A percentile compares a stretch with the other conserved stretches of the same genome.
These are phyloP conservation scores for Oryza australiensis DNA, from an alignment of 176 grass and related monocot genomes.

Conservation along the genomic window DNA sequence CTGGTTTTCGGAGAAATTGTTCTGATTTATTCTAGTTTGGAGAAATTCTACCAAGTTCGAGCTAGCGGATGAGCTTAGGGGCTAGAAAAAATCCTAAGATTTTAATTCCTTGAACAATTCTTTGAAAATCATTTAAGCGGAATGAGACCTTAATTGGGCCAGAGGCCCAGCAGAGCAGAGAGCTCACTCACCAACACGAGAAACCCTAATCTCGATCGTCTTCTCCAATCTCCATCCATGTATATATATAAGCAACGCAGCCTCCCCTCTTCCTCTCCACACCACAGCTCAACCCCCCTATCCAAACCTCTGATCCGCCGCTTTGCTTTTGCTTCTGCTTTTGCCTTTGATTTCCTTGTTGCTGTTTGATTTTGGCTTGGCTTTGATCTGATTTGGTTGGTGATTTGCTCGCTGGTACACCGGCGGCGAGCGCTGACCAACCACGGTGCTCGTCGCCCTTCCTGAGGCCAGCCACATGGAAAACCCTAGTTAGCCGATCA, in stretches of 20 bases:
- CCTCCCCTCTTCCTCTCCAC: background rate
- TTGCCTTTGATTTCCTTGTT: too few species aligned
- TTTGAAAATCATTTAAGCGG: too few species aligned
- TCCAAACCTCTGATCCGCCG: background rate
- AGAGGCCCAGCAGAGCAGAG: background rate
- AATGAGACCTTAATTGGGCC: background rate
- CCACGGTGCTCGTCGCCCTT: constrained; percentile 40
- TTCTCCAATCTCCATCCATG: too few species aligned
- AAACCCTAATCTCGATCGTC: background rate
- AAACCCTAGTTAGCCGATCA: constrained; percentile 49
- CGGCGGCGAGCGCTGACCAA: constrained; percentile 36
- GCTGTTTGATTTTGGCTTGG: background rate
- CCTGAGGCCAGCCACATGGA: constrained; percentile 50
- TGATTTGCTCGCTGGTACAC: constrained; percentile 26
- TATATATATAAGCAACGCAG: background rate
- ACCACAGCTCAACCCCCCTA: background rate
- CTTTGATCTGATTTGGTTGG: accelerated
- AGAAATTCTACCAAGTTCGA: too few species aligned
- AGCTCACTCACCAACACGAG: background rate
- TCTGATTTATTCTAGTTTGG: too few species aligned
- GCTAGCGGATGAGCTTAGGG: too few species aligned
- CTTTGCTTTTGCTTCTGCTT: background rate
- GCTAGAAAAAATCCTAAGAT: too few species aligned
- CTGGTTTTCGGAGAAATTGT: too few species aligned
- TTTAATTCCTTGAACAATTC: too few species aligned